Evolutionary conservation across 1,139 yeast genomes (phyloP), one percentile per base, ranked within the genome.

Genomic region (Geotrichum aggregatum): DNA sequence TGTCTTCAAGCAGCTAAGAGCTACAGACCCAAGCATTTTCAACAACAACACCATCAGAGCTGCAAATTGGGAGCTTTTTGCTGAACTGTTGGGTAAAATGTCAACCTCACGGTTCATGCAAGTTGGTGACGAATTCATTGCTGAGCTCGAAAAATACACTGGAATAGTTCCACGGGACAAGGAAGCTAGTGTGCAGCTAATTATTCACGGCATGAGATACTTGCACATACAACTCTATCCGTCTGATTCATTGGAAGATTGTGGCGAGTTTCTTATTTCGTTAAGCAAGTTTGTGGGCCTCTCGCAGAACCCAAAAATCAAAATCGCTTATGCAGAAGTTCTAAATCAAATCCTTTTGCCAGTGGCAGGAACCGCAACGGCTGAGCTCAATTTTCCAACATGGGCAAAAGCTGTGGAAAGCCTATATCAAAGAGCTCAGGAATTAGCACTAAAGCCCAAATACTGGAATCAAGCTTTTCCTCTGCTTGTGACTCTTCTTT

Each of bases 301-400:
- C 38, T 77, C 95, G 1, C 82, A 82, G 53, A 54, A 57, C 10
- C 76, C 82, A 3, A 76, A 86, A 1, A 72, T 83, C 26, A 68
- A 66, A 54, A 73, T 80, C 57, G 94, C 96, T 1, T 94, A 92
- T 65, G 86, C 95, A 48, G 96, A 88, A 58, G 95, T 88, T 1
- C 74, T 91, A 42, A 77, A 85, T 51, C 83, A 80, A 55, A 75
- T 94, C 39, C 69, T 94, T 2, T 70, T 87, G 43, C 95, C 98
- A 0, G 70, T 92, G 40, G 95, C 97, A 0, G 94, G 88, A 18
- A 76, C 80, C 1, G 76, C 91, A 34, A 87, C 97, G 0, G 98
- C 97, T 0, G 99, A 94, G 66, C 89, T 89, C 0, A 92, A 94
- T 63, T 95, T 89, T 66, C 98, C 98, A 2, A 82, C 86, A 0